Evolutionary conservation across 1,284 basidiomycete genomes (phyloP), one percentile per base, ranked within the genome.

Genomic region (Leccinum subrobustum): DNA sequence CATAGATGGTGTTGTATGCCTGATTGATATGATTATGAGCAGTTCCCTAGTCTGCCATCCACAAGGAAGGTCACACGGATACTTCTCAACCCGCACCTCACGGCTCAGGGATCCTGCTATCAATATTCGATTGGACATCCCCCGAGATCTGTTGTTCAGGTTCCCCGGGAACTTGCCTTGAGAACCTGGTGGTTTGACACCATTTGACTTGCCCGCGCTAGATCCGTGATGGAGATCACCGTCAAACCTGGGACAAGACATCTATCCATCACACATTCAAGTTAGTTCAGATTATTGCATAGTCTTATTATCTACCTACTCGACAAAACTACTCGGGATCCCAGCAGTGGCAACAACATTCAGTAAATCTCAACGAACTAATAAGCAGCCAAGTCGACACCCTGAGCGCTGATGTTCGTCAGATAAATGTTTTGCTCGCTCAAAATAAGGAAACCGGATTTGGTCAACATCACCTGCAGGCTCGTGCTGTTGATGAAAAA

Each of bases 381-480:
- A 20, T 57, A 2, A 4, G 27, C 39, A 47, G 39, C 6, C 54
- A 68, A 55, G 18, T 71, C 56, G 20, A 70, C 59, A 3, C 69
- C 67, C 20, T 44, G 60, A 0, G 63, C 59, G 7, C 4, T 11
- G 31, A 68, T 69, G 29, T 71, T 55, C 18, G 20, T 54, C 3
- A 69, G 23, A 44, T 68, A 69, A 20, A 68, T 52, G 11, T 2
- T 37, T 16, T 69, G 29, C n/a, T 70, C 65, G 4, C 4, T 9
- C 0, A 70, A 44, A 27, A 71, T 60, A 2, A 70, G 50, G 7
- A 70, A 58, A 9, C 65, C 69, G 8, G 69, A 69, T 20, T 54
- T 57, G 6, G 60, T 69, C 14, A 92, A 92, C 12, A 84, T 81
- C 76, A 88, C 78, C 70, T 92, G 89, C 27, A 89, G 82, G 4